Evolutionary conservation across 495 filamentous ascomycete species (phyloP).

Genomic region (Cercophora sp.): DNA sequence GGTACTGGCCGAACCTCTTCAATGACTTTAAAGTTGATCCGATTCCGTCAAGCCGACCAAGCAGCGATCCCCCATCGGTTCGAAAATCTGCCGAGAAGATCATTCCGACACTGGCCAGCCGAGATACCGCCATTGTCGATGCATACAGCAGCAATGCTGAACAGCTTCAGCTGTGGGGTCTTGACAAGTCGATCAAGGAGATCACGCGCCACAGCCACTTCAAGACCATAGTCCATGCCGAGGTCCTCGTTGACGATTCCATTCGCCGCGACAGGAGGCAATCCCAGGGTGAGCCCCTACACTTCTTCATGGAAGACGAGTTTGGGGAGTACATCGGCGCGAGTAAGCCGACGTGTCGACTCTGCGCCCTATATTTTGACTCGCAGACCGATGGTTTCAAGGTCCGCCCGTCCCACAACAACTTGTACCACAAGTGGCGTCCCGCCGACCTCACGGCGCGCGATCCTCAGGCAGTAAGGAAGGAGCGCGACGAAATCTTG

Average conservation of each 20-base stretch:
- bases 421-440: conserved; percentile 36
- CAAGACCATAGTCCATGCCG: conserved; percentile 30
- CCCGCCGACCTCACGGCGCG: conserved; percentile 18
- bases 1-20: conserved; percentile 9
- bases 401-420: conserved; percentile 27
- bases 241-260: conserved; percentile 28
- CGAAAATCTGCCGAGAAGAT: conserved; percentile 4
- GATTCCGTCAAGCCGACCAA: conserved; percentile 7
- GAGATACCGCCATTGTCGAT: background rate
- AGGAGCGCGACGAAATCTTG: conserved; percentile 7
- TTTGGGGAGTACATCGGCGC: conserved; percentile 33
- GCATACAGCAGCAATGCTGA: background rate
- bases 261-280: conserved; percentile 20
- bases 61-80: background rate
- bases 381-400: conserved; percentile 18
- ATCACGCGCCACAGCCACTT: background rate
- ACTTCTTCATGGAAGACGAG: conserved; percentile 25
- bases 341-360: conserved; percentile 39
- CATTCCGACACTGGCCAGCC: conserved; percentile 6
- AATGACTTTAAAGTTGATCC: background rate
- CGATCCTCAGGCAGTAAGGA: background rate
- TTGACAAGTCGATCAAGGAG: conserved; percentile 1
- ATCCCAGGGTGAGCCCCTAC: conserved; percentile 7
- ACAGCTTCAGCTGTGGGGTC: background rate
- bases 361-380: conserved; percentile 32